Base-by-base conservation (phyloP, 1,284 basidiomycete genomes). In the Cystobasidium sp. region DNA sequence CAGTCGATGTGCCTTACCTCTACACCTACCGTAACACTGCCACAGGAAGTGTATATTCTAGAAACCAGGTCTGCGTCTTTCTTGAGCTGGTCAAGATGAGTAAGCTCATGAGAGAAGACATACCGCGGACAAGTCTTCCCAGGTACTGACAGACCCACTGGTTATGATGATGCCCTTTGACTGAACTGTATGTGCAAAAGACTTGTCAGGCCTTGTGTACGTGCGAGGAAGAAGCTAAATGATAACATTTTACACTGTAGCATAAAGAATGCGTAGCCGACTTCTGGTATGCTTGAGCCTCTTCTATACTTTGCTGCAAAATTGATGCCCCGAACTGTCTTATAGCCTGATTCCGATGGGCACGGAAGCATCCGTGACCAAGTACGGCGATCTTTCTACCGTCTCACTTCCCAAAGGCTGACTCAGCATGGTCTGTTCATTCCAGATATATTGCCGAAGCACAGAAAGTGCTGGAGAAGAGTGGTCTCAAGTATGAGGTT, bases 211-310 rank as follows among this genome's bases (percentile, higher is more conserved):
- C 31, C 31, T 31, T 31, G 31, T 31, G 31, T 31, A 31, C 31
- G 31, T 31, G 31, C 31, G 31, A 31, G 31, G 31, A 31, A 31
- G 96, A 98, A 80, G 90, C 14, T 55, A 31, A 16, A 12, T 3
- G 12, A 55, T 55, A 12, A 1, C 7, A 3, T 55, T 55, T 22
- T 24, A 4, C 8, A 24, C 22, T 10, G n/a, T 44, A 9, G 41
- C 37, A 24, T 14, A 14, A 18, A 73, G 70, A 65, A 39, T 73
- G 70, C 22, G 70, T 73, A 56, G 70, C 70, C 39, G 70, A 73
- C 52, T 73, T 73, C 52, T 73, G 70, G 69, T 71, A 22, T 18
- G 69, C 31, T 31, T 52, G 1, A 16, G 3, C 3, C 1, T 7
- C 18, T 20, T 6, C 3, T 5, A 47, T 16, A 20, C 18, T 39